A percentile compares a stretch with the other conserved stretches of the same genome.
phyloP scores from a whole-genome alignment of 768 basidiomycete genomes.

The Lactarius hatsudake region DNA sequence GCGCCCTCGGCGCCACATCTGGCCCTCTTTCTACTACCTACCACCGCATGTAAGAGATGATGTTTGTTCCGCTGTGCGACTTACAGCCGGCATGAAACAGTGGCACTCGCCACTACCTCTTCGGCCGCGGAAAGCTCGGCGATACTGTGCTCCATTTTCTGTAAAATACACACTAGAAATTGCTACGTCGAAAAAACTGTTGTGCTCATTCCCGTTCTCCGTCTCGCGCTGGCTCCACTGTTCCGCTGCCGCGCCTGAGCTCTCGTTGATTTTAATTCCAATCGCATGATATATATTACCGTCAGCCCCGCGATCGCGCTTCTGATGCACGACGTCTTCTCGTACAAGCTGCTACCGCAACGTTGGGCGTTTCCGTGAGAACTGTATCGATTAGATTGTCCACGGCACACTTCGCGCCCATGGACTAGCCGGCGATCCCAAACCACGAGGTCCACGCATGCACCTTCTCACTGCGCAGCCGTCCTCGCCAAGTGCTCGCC shows the following conservation, averaged over 20 bases:
- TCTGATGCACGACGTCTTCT: conserved; percentile 17
- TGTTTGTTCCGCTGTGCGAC: conserved; percentile 12
- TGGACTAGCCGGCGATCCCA: conserved; percentile 7
- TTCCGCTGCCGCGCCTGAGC: background rate
- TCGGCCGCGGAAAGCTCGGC: conserved; percentile 15
- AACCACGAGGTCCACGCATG: conserved; percentile 20
- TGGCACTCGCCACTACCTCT: conserved; percentile 1
- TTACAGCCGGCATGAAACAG: conserved; percentile 22
- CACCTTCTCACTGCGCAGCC: background rate
- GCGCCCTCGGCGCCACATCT: conserved; percentile 9
- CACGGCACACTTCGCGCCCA: background rate
- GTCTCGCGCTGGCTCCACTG: background rate
- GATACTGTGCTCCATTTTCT: background rate
- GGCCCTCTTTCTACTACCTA: background rate
- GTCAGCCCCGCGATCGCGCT: conserved; percentile 16
- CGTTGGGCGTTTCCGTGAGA: conserved; percentile 13
- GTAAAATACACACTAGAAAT: background rate
- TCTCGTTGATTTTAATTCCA: conserved; percentile 1
- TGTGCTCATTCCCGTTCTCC: background rate
- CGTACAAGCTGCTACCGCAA: conserved; percentile 10
- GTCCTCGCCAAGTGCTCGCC: background rate
- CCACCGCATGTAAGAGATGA: conserved; percentile 13
- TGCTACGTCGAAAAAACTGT: background rate
- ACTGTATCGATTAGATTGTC: conserved; percentile 16
- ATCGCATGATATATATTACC: background rate